These are phyloP conservation scores for Oryza punctata DNA, from an alignment of 176 grass and related monocot species.

Conservation along the genomic window DNA sequence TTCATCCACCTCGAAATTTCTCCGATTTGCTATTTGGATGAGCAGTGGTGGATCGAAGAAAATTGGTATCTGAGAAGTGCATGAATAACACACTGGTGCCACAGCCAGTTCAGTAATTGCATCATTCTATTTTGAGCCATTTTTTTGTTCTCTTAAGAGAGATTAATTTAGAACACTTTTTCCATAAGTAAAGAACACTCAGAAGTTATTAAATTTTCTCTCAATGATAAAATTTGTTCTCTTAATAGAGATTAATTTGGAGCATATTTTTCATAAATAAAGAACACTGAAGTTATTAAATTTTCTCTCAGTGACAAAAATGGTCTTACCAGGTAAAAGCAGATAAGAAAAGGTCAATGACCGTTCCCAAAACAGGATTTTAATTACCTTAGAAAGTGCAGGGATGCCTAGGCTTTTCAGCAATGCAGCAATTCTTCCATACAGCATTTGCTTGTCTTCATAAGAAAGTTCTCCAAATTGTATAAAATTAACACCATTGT, in stretches of 20 bases:
- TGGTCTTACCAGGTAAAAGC: neutral
- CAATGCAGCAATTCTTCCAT: constrained; percentile 61
- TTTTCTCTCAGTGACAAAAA: constrained; percentile 18
- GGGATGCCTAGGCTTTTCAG: constrained; percentile 81
- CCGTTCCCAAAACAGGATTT: constrained; percentile 8
- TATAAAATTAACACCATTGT: constrained; percentile 61
- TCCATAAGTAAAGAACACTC: neutral
- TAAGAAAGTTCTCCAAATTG: constrained; percentile 66
- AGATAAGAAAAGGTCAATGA: neutral
- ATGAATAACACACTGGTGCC: constrained; percentile 1
- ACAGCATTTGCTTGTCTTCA: constrained; percentile 56
- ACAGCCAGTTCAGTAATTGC: neutral
- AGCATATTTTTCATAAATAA: constrained; percentile 4
- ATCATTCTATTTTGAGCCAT: neutral
- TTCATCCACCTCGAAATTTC: constrained; percentile 4
- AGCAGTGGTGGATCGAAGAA: neutral
- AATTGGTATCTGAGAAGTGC: neutral
- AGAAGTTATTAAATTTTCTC: neutral
- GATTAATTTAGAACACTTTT: neutral
- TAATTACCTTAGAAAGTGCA: constrained; percentile 83
- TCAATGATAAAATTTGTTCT: constrained; percentile 8
- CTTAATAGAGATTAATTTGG: neutral
- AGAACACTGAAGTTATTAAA: neutral
- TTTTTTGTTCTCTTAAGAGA: neutral
- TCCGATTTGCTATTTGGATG: neutral